Evolutionary conservation across 306 rosid species (phyloP), one percentile per base, ranked within the genome.

Genomic region (Lathyrus tuberosus): DNA sequence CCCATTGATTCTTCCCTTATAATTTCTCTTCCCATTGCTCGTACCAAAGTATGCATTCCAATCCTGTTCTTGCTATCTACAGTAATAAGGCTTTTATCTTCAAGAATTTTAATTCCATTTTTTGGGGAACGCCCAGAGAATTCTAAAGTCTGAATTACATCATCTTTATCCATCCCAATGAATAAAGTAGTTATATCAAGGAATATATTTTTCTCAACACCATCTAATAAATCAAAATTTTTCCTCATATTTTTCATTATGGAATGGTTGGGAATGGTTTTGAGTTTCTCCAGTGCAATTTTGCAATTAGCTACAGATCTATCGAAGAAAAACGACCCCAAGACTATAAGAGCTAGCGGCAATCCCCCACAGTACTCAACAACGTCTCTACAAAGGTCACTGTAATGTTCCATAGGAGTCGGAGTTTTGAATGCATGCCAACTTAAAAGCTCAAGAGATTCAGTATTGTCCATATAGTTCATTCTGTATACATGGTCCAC

Each of bases 1-100:
- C 33, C 11, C 0, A 5, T 28, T 33, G 51, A 24, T 3, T 12
- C 8, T 16, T 15, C 1, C 16, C 24, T 10, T 28, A 58, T 8
- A 2, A 67, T 58, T 46, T 75, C 73, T 67, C 31, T 75, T 22
- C 74, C 73, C 73, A 75, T 75, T 46, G 18, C 44, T 13, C 5
- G 18, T 10, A 75, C 2, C 40, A 75, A 33, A 43, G 11, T 9
- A 75, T 46, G 79, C 73, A 75, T 58, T 57, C 59, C 62, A 22
- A 75, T 47, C 63, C 12, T 75, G 31, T 75, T 47, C 1, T 14
- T n/a, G 4, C 16, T 35, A 1, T 7, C 59, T 46, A 66, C 13
- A 0, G 3, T 65, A 43, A 65, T 1, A 10, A 66, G 79, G 73
- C 49, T 47, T 44, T 16, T 9, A 0, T 33, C 18, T n/a, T 8